Base-by-base conservation (phyloP, 2,329 filamentous ascomycete genomes). In the Exophiala xenobiotica region DNA sequence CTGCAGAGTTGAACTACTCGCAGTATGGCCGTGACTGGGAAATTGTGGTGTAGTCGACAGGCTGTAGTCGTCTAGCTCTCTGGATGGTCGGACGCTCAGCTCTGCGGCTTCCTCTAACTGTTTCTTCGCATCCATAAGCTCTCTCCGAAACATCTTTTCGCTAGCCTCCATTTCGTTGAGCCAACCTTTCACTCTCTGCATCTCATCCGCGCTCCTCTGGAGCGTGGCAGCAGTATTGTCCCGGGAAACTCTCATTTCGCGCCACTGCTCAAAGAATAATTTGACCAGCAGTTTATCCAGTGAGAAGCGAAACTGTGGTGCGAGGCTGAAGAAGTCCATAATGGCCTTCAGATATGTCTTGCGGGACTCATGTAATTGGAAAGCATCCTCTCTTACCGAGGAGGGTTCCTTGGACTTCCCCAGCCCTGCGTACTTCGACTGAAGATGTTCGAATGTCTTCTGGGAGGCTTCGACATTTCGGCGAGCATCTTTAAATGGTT, bases 381-480 rank as follows among this genome's bases (percentile, higher is more conserved):
- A 99, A 0, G 93, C 93, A 70, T 99, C 93, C 69, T 99, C 93
- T 54, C 93, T 81, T 49, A 99, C 76, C 1, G 90, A 82, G 0
- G 90, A 96, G 0, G 92, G 82, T 69, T 99, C 93, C 71, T 97
- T 99, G 4, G 89, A 86, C 75, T 96, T 97, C 59, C 85, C 87
- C 70, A 96, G 90, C 2, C 81, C 77, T 4, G 90, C 80, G 65
- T 95, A 97, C 52, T 91, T 83, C 18, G 88, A 82, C 51, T 96
- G 79, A 2, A 88, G 83, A 48, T 81, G 80, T 67, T 99, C 93
- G 64, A 91, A 96, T 2, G 81, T 80, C 70, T 90, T 89, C 70
- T 99, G 93, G 0, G 88, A 78, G 40, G 82, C 75, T 53, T 96
- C 92, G 49, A 97, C 76, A 9, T 77, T 75, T 61, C 86, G 82